These are phyloP conservation scores for Luzula sylvatica DNA, from an alignment of 176 grass and related monocot species.

Conservation along the genomic window DNA sequence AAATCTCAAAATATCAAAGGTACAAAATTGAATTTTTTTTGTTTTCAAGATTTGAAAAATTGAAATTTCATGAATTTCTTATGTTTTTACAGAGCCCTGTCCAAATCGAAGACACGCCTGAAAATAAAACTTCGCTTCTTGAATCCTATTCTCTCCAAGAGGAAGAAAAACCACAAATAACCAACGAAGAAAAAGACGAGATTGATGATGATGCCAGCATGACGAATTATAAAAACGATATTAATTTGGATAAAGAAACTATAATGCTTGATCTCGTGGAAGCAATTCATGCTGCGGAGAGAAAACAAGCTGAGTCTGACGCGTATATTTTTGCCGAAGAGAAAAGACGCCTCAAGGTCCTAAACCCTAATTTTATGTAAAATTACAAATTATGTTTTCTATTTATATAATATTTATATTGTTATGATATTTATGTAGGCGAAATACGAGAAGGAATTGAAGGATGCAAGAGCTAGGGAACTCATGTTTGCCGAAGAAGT, in stretches of 20 bases:
- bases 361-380: neutral
- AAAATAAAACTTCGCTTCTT: conserved; percentile 51
- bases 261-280: conserved; percentile 75
- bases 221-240: conserved; percentile 21
- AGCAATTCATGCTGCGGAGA: conserved; percentile 89
- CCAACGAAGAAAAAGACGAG: conserved; percentile 3
- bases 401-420: conserved; percentile 5
- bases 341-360: conserved; percentile 92
- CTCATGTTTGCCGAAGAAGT: conserved; percentile 83
- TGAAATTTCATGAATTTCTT: no score
- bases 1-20: conserved; percentile 33
- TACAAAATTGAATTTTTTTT: no score
- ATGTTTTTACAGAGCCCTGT: conserved; percentile 35
- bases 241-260: conserved; percentile 44
- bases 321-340: conserved; percentile 89
- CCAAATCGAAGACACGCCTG: conserved; percentile 27
- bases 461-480: conserved; percentile 66
- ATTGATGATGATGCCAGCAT: conserved; percentile 27
- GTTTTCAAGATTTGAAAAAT: no score
- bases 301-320: conserved; percentile 81
- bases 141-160: conserved; percentile 76
- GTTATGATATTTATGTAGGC: conserved; percentile 47
- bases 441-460: conserved; percentile 87
- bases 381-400: neutral
- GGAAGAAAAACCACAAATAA: conserved; percentile 14